Conservation (phyloP, 805 yeast genomes). For the Saccharomycopsis selenospora region DNA sequence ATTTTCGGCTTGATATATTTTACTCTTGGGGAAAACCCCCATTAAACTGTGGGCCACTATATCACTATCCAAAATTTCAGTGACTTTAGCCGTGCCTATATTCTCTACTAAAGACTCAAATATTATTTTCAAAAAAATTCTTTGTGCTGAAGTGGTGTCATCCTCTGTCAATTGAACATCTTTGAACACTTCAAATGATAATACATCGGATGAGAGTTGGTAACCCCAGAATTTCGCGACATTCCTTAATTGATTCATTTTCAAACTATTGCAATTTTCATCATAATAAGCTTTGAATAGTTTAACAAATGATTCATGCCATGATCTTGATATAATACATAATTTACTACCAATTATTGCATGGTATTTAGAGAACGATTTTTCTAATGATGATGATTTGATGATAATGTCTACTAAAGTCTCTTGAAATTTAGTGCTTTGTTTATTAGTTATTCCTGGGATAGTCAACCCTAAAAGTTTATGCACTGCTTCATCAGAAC, state of each 20-base stretch:
- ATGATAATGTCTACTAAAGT: slow-evolving; percentile 21
- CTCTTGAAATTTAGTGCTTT: slow-evolving; percentile 12
- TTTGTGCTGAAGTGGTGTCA: slow-evolving; percentile 66
- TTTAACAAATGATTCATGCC: slow-evolving; percentile 49
- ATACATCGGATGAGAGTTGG: slow-evolving; percentile 58
- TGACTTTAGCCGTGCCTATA: slow-evolving; percentile 50
- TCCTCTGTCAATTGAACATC: slow-evolving; percentile 55
- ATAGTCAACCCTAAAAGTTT: slow-evolving; percentile 50
- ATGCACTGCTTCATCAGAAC: slow-evolving; percentile 89
- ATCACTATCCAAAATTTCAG: slow-evolving; percentile 44
- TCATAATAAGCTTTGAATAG: slow-evolving; percentile 52
- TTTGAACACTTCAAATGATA: slow-evolving; percentile 57
- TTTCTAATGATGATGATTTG: slow-evolving; percentile 63
- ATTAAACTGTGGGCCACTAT: slow-evolving; percentile 36
- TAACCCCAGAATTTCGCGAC: slow-evolving; percentile 85
- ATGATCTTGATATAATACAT: slow-evolving; percentile 40
- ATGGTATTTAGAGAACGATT: slow-evolving; percentile 77
- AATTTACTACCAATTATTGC: slow-evolving; percentile 71
- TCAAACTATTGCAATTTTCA: slow-evolving; percentile 51
- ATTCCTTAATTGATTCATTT: slow-evolving; percentile 67
- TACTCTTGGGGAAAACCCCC: slow-evolving; percentile 56
- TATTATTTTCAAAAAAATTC: slow-evolving; percentile 75
- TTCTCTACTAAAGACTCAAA: slow-evolving; percentile 76
- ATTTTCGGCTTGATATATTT: slow-evolving; percentile 24
- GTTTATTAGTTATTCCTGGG: slow-evolving; percentile 9